Percentiles rank a stretch among this genome's conserved stretches.
phyloP scores from a whole-genome alignment of 2,329 filamentous ascomycete genomes.

The Stagonosporopsis chrysanthemi region DNA sequence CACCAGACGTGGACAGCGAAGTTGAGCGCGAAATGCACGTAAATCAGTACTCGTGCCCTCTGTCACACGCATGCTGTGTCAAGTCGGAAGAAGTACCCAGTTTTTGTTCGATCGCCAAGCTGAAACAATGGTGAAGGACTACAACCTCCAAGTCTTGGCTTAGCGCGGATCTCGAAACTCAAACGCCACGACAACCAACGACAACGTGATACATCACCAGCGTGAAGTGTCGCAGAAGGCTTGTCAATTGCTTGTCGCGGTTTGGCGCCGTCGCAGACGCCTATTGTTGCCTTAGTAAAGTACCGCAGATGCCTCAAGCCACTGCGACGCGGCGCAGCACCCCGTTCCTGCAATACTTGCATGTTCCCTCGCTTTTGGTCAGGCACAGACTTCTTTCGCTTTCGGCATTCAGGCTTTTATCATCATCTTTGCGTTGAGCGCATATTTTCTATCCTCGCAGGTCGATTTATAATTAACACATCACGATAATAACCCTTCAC shows the following conservation, averaged over 20 bases:
- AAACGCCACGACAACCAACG: conserved; percentile 35
- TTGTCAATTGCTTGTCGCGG: conserved; percentile 37
- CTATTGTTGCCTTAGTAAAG: conserved; percentile 34
- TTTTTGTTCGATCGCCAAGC: conserved; percentile 44
- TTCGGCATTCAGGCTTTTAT: conserved; percentile 5
- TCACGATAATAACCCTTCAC: not conserved
- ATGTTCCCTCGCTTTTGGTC: conserved; percentile 6
- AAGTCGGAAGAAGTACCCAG: conserved; percentile 23
- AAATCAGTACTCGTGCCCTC: not conserved
- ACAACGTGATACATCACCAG: conserved; percentile 21
- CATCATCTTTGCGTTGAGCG: conserved; percentile 22
- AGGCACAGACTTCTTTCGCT: conserved; percentile 1
- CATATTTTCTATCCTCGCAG: conserved; percentile 28
- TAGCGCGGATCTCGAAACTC: conserved; percentile 37
- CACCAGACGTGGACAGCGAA: not conserved
- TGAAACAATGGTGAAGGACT: conserved; percentile 46
- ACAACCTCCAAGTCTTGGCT: conserved; percentile 36
- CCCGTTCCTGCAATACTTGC: conserved; percentile 4
- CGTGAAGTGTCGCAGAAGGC: conserved; percentile 32
- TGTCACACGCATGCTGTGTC: conserved; percentile 28
- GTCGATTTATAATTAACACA: conserved; percentile 20
- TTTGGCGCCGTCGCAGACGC: conserved; percentile 26
- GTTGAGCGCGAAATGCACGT: not conserved
- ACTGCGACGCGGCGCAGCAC: not conserved
- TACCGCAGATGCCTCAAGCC: conserved; percentile 11